phyloP scores from a whole-genome alignment of 208 protist species.

The Lotmaria passim region DNA sequence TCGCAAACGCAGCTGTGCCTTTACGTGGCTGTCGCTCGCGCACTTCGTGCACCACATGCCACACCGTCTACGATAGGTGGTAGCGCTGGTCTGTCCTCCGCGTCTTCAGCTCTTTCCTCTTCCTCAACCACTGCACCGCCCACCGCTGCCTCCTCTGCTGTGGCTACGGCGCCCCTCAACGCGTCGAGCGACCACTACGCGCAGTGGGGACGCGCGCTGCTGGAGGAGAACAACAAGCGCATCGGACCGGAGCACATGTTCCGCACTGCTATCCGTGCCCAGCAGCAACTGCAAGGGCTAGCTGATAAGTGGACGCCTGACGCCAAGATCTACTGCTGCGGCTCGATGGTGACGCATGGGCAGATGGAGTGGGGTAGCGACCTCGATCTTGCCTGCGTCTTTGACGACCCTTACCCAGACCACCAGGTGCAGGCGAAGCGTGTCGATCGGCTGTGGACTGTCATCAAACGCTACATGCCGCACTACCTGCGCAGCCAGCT shows the following conservation, averaged over 20 bases:
- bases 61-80: no score
- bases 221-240: conserved; percentile 82
- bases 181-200: conserved; percentile 73
- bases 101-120: no score
- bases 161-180: conserved; percentile 38
- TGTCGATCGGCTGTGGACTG: conserved; percentile 87
- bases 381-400: conserved; percentile 88
- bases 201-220: conserved; percentile 74
- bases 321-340: conserved; percentile 90
- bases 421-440: conserved; percentile 85
- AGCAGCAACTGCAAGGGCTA: conserved; percentile 83
- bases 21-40: conserved; percentile 24
- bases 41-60: not conserved
- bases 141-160: not conserved
- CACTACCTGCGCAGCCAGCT: conserved; percentile 83
- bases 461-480: conserved; percentile 88
- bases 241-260: conserved; percentile 90
- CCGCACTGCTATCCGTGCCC: conserved; percentile 72
- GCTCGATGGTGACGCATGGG: conserved; percentile 86
- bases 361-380: conserved; percentile 94
- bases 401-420: conserved; percentile 87
- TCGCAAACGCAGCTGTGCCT: conserved; percentile 16
- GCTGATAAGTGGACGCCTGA: conserved; percentile 91
- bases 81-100: no score
- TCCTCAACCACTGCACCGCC: no score